phyloP scores from a whole-genome alignment of 2,329 filamentous ascomycete species.

The Cladosporium sp. region DNA sequence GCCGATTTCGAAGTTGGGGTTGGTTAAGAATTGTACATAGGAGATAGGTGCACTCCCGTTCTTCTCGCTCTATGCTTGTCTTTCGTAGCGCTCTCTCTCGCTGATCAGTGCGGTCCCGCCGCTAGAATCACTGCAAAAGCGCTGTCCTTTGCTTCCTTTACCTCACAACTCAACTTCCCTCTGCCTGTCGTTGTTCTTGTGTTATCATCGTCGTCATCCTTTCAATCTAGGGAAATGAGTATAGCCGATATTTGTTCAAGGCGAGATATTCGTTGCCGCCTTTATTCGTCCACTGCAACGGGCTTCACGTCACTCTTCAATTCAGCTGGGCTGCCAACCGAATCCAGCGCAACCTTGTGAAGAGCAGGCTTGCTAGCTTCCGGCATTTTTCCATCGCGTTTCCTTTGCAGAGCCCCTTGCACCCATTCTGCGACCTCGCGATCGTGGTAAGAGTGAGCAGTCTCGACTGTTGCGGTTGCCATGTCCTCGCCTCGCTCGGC shows the following conservation, averaged over 20 bases:
- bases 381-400: slow-evolving; percentile 54
- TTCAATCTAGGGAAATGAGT: background rate
- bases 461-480: slow-evolving; percentile 29
- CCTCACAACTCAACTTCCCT: background rate
- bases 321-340: slow-evolving; percentile 22
- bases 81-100: background rate
- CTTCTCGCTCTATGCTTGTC: background rate
- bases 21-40: too few species aligned
- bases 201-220: background rate
- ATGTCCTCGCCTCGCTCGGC: slow-evolving; percentile 29
- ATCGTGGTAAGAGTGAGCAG: slow-evolving; percentile 50
- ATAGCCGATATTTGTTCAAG: background rate
- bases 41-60: too few species aligned
- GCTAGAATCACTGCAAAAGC: background rate
- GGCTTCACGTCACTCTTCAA: slow-evolving; percentile 5
- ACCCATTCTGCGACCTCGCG: slow-evolving; percentile 87
- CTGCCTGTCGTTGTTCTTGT: background rate
- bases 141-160: background rate
- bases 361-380: slow-evolving; percentile 68
- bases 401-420: slow-evolving; percentile 62
- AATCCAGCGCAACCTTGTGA: slow-evolving; percentile 80
- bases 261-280: background rate
- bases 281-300: slow-evolving; percentile 8
- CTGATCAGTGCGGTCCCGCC: background rate
- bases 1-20: too few species aligned